These are phyloP conservation scores for Aegilops tauschii DNA, from an alignment of 176 grass and related monocot species.

Conservation along the genomic window DNA sequence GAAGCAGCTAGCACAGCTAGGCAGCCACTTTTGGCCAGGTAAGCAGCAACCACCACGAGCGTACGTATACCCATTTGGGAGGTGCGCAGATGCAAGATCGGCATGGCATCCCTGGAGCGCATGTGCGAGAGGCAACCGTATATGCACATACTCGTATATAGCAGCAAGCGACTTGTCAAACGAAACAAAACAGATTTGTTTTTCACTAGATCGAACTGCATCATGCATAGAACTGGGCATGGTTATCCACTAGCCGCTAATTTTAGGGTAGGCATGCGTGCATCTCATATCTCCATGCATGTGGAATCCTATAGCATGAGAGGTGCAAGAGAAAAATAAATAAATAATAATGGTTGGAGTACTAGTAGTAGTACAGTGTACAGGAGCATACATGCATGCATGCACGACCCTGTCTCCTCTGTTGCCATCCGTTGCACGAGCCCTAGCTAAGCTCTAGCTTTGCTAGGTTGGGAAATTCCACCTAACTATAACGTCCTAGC, in stretches of 20 bases:
- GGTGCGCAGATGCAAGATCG: not conserved
- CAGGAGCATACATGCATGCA: not conserved
- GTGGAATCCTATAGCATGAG: not conserved
- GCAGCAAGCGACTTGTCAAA: not conserved
- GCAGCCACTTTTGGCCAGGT: not conserved
- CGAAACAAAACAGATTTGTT: not conserved
- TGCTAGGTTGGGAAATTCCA: not conserved
- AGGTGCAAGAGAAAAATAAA: not conserved
- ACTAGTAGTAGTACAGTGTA: not conserved
- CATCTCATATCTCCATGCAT: not conserved
- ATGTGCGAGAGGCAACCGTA: not conserved
- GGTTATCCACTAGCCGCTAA: not conserved
- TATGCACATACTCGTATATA: not conserved
- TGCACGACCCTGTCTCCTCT: not conserved
- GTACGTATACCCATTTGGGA: not conserved
- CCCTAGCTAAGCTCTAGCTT: not conserved
- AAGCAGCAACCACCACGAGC: not conserved
- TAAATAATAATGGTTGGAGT: not conserved
- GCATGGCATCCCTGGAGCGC: not conserved
- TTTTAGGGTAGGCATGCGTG: not conserved
- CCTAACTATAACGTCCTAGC: slow-evolving; percentile 23
- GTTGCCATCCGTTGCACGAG: not conserved
- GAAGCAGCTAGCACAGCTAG: not conserved
- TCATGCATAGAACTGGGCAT: not conserved
- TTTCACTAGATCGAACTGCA: not conserved